Base-by-base conservation (phyloP, 2,329 filamentous ascomycete genomes). In the Ophiostoma novo-ulmi region DNA sequence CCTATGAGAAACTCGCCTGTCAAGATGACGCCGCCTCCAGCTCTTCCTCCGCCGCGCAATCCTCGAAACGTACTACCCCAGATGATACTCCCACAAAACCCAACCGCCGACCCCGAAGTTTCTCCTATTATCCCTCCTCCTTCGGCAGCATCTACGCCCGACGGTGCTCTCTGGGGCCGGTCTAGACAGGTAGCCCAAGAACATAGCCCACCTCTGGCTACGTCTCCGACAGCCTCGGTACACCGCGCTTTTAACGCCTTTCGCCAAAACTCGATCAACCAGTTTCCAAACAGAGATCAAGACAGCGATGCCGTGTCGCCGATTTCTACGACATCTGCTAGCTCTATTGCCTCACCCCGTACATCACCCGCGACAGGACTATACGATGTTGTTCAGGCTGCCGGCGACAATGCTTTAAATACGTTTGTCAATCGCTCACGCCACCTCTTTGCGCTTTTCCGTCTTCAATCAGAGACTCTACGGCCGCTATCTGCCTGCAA, bases 401-500 rank as follows among this genome's bases (percentile, higher is more conserved):
- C 39, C 11, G 17, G 44, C 52, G 88, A 91, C 68, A 87, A 89
- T 70, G 89, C 92, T 0, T 83, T 94, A 68, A 80, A 85, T 8
- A 86, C 89, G 14, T 97, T 97, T 77, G 86, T 88, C 3, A 78
- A 81, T 6, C 89, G 93, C 36, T 91, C 91, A 3, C 86, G 85
- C 26, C 91, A 94, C 77, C 85, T 95, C 75, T 89, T 87, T 73
- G 88, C 90, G 74, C 83, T 95, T 2, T 96, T 97, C 77, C 85
- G 88, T 52, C 80, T 94, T 63, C 91, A 94, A 71, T 89, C 93
- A 0, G 92, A 97, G 78, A 86, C 89, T 41, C 83, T 89, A 39
- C 88, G 87, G 73, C 88, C 91, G 0, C 78, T 93, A 5, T 83
- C 87, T 70, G 84, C 85, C 39, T 89, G 87, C 68, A 82, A 87